Percentiles rank a stretch among this genome's conserved stretches.
Evolutionary conservation across 805 yeast genomes (phyloP).

Genomic region (Ogataea pini): DNA sequence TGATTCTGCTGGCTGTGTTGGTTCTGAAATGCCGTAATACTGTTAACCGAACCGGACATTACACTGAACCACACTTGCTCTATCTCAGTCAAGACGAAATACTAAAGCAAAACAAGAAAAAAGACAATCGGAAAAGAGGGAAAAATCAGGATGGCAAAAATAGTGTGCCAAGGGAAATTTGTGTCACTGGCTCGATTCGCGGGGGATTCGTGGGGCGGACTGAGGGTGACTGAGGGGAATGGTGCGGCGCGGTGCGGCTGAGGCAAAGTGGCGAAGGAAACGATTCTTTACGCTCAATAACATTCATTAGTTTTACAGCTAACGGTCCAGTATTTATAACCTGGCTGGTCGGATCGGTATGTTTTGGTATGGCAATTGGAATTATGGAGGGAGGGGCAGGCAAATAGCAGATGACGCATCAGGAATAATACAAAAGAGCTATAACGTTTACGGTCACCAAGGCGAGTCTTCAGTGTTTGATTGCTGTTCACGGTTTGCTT

Average conservation of each 20-base stretch:
- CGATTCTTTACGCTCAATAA: too few relatives aligned
- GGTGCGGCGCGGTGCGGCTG: neutral
- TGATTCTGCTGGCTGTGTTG: constrained; percentile 2
- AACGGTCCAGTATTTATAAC: too few relatives aligned
- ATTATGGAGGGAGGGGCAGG: too few relatives aligned
- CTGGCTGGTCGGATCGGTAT: too few relatives aligned
- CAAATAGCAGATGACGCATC: too few relatives aligned
- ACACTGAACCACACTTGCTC: neutral
- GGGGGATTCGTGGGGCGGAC: constrained; percentile 3
- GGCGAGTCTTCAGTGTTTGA: neutral
- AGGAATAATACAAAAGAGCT: too few relatives aligned
- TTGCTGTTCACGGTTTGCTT: neutral
- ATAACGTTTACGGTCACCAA: neutral
- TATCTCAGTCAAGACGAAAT: neutral
- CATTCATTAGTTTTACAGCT: too few relatives aligned
- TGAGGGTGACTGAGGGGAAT: neutral
- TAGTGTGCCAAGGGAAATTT: neutral
- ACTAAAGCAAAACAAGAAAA: constrained; percentile 1
- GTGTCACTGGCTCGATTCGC: constrained; percentile 7
- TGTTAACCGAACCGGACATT: constrained; percentile 11
- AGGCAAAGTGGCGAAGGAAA: neutral
- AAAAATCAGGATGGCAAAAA: constrained; percentile 4
- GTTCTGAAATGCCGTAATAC: constrained; percentile 5
- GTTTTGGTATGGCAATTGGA: too few relatives aligned
- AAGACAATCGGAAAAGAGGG: constrained; percentile 2